Conservation (phyloP, 805 yeast genomes). For the Candida coquimbonensis region DNA sequence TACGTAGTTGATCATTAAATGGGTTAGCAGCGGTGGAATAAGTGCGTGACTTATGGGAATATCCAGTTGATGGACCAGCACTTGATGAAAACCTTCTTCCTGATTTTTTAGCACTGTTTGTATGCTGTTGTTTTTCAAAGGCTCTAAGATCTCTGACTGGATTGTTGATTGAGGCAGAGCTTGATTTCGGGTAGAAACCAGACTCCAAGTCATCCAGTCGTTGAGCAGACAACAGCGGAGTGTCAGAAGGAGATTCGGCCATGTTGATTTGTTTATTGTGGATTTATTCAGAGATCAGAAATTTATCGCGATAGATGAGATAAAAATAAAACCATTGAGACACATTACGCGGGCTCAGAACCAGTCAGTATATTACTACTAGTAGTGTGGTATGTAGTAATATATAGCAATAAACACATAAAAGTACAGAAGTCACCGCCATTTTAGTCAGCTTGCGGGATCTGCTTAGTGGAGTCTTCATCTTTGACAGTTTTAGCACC, state of each 20-base stretch:
- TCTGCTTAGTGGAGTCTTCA: slow-evolving; percentile 18
- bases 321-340: too few species aligned
- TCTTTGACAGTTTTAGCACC: slow-evolving; percentile 22
- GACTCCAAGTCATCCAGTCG: not conserved
- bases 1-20: not conserved
- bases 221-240: slow-evolving; percentile 2
- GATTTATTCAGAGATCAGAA: not conserved
- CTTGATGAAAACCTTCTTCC: slow-evolving; percentile 2
- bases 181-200: not conserved
- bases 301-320: too few species aligned
- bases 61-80: not conserved
- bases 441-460: not conserved
- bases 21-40: not conserved
- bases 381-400: not conserved
- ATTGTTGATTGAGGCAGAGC: not conserved
- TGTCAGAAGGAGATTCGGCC: slow-evolving; percentile 5
- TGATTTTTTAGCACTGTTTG: not conserved
- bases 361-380: not conserved
- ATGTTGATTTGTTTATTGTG: not conserved
- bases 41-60: not conserved
- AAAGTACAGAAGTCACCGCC: not conserved
- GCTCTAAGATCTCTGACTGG: slow-evolving; percentile 8
- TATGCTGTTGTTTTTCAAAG: not conserved
- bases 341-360: not conserved
- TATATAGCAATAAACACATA: not conserved